These are phyloP conservation scores for Gardenia jasminoides DNA, from an alignment of 257 asterid genomes.

Conservation along the genomic window DNA sequence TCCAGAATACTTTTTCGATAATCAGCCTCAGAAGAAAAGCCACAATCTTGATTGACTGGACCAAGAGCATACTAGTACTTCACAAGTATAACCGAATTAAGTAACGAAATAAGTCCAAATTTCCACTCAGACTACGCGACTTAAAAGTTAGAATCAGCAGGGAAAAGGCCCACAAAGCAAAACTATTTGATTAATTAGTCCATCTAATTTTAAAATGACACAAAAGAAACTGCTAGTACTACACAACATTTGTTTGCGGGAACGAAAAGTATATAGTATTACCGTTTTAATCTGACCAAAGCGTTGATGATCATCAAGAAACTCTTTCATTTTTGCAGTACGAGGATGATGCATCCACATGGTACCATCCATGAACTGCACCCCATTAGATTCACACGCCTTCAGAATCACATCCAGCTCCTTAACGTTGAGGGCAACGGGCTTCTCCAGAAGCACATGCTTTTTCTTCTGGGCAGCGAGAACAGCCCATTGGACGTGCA, in stretches of 20 bases:
- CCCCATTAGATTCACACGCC: conserved; percentile 71
- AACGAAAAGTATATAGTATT: background rate
- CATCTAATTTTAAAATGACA: background rate
- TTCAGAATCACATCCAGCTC: conserved; percentile 61
- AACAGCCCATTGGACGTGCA: conserved; percentile 72
- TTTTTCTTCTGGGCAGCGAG: conserved; percentile 70
- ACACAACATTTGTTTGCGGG: too few relatives aligned
- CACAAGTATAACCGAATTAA: background rate
- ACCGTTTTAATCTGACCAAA: conserved; percentile 75
- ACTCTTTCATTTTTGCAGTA: conserved; percentile 63
- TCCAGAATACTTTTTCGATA: too few relatives aligned
- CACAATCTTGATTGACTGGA: background rate
- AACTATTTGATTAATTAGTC: background rate
- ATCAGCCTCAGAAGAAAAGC: too few relatives aligned
- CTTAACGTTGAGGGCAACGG: conserved; percentile 52
- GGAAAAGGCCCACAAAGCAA: background rate
- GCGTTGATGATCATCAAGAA: conserved; percentile 37
- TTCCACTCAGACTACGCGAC: background rate
- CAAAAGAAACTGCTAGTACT: background rate
- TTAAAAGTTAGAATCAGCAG: too few relatives aligned
- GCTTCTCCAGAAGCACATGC: conserved; percentile 71
- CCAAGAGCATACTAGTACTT: too few relatives aligned
- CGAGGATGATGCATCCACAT: conserved; percentile 93
- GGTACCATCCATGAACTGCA: conserved; percentile 81
- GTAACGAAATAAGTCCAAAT: background rate